phyloP scores from a whole-genome alignment of 352 stramenopile genomes.

The Globisporangium takayamanum region DNA sequence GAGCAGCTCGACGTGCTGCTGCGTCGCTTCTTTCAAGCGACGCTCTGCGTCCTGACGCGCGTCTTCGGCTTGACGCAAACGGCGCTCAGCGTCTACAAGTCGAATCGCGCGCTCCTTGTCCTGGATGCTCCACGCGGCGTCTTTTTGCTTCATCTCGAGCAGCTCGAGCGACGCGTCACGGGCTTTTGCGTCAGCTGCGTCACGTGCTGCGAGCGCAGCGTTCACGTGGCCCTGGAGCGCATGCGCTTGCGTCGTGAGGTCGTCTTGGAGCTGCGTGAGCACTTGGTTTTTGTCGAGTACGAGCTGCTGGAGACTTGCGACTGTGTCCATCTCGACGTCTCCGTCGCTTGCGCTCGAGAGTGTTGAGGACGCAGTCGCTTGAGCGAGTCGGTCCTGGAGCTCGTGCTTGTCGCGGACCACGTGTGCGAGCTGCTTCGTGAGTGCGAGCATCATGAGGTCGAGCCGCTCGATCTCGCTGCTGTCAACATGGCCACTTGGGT shows the following conservation, averaged over 20 bases:
- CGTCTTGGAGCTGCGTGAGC: constrained; percentile 28
- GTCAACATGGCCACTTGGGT: not conserved
- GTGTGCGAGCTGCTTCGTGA: constrained; percentile 60
- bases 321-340: not conserved
- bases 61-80: constrained; percentile 23
- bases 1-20: constrained; percentile 17
- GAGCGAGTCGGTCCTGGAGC: constrained; percentile 36
- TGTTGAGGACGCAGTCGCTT: constrained; percentile 13
- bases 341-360: constrained; percentile 1
- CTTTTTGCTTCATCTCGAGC: constrained; percentile 50
- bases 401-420: constrained; percentile 75
- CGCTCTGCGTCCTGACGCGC: constrained; percentile 14
- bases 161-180: constrained; percentile 39
- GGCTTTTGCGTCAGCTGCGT: constrained; percentile 40
- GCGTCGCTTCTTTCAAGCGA: constrained; percentile 26
- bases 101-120: constrained; percentile 29
- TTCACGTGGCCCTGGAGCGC: constrained; percentile 46
- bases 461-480: constrained; percentile 45
- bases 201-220: constrained; percentile 19
- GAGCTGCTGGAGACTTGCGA: not conserved
- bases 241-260: constrained; percentile 34
- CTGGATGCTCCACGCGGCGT: constrained; percentile 49
- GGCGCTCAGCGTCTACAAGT: constrained; percentile 20
- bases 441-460: constrained; percentile 55
- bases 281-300: constrained; percentile 13